Base-by-base conservation (phyloP, 345 rosid genomes). In the Bruguiera sexangula region DNA sequence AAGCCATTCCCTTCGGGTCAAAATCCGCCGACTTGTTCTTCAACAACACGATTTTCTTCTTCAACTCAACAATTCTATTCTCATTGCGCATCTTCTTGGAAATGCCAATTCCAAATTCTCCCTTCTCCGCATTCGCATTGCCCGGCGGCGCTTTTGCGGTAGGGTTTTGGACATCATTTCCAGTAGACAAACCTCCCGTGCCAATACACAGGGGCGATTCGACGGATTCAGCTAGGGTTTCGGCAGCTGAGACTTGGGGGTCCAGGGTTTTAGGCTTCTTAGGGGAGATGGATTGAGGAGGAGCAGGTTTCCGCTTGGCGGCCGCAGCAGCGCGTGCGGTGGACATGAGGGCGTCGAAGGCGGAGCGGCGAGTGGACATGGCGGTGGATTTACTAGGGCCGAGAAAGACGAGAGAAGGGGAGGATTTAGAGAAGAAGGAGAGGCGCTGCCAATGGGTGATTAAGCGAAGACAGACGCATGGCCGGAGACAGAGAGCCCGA, bases 301-400 rank as follows among this genome's bases (percentile, higher is more conserved):
- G 63, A 2, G 68, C 75, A 36, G 84, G 51, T 37, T 78, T 83
- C 63, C 86, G 84, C 80, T 80, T 81, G 66, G 71, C 57, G 21
- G 86, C 89, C 57, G 86, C 85, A 6, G 60, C 30, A 55, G 93
- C 85, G 16, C 96, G 96, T 19, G 96, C 94, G 8, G 62, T 73
- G 67, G 98, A 83, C 97, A 92, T 95, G 66, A 95, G 92, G 55
- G 85, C 82, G 60, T 90, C 97, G 80, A 95, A 92, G 57, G 92
- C 97, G 8, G 91, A 87, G 37, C 88, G 97, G 26, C 84, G 88
- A 26, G 87, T 80, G 16, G 88, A 76, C 88, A 84, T 84, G 59
- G 78, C 27, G 8, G 59, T n/a, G 3, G 34, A 15, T 18, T 53
- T 68, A 62, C 36, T 20, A 55, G 79, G 73, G 56, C 57, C 68